These are phyloP conservation scores for Sporothrix dimorphospora DNA, from an alignment of 2,329 filamentous ascomycete species.

Conservation along the genomic window DNA sequence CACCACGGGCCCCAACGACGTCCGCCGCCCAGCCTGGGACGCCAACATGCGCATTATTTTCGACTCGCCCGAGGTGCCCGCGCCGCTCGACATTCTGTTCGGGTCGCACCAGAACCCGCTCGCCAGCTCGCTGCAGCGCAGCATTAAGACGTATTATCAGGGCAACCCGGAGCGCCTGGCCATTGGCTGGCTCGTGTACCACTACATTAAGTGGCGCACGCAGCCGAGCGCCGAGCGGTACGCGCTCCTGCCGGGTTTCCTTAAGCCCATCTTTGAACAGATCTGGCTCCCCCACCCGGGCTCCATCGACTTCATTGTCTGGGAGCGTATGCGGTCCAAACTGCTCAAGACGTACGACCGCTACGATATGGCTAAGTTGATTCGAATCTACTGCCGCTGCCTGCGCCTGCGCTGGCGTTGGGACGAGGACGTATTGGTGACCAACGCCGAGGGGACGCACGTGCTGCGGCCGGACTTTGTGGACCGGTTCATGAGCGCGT, in stretches of 20 bases:
- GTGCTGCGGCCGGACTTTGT: slow-evolving; percentile 20
- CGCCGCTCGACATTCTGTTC: slow-evolving; percentile 23
- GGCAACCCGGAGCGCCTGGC: slow-evolving; percentile 15
- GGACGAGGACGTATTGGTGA: slow-evolving; percentile 3
- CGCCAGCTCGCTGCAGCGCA: slow-evolving; percentile 23
- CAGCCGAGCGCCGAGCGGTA: slow-evolving; percentile 15
- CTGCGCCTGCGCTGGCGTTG: slow-evolving; percentile 19
- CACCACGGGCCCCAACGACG: not conserved
- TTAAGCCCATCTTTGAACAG: slow-evolving; percentile 21
- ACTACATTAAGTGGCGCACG: slow-evolving; percentile 28
- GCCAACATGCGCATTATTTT: slow-evolving; percentile 21
- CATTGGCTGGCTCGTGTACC: slow-evolving; percentile 13
- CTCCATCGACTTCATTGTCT: slow-evolving; percentile 19
- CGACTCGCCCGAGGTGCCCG: slow-evolving; percentile 11
- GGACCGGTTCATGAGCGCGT: not conserved
- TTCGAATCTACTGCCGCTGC: slow-evolving; percentile 23
- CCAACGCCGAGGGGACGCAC: not conserved
- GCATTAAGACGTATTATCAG: slow-evolving; percentile 3
- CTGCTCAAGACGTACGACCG: not conserved
- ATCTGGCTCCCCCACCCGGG: slow-evolving; percentile 14
- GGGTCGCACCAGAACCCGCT: slow-evolving; percentile 15
- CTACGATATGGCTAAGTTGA: slow-evolving; percentile 19
- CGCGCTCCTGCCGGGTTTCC: not conserved
- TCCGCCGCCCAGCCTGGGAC: slow-evolving; percentile 18
- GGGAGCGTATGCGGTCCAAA: slow-evolving; percentile 13